phyloP scores from a whole-genome alignment of 768 basidiomycete genomes.

The Amanita molliuscula region DNA sequence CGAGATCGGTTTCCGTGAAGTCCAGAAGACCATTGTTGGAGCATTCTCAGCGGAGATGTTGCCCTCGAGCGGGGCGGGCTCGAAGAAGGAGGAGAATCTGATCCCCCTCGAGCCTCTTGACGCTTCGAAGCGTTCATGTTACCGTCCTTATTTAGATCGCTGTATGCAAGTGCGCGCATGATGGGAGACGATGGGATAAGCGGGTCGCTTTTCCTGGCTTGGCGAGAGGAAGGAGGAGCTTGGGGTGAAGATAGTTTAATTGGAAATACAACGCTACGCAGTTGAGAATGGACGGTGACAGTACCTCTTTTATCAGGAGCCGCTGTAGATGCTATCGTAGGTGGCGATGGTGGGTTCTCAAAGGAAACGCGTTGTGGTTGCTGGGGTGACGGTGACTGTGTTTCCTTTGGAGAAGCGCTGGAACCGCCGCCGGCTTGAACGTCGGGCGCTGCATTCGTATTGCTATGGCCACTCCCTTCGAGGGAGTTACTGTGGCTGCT shows the following conservation, averaged over 20 bases:
- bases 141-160: constrained; percentile 13
- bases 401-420: constrained; percentile 3
- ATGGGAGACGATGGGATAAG: constrained; percentile 24
- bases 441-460: neutral
- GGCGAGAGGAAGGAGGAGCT: constrained; percentile 19
- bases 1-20: constrained; percentile 28
- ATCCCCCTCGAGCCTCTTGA: constrained; percentile 2
- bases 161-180: constrained; percentile 16
- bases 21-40: constrained; percentile 41
- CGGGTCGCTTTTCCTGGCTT: constrained; percentile 24
- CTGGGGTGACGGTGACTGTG: neutral
- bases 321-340: constrained; percentile 19
- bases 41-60: constrained; percentile 48
- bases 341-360: constrained; percentile 6
- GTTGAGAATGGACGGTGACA: constrained; percentile 4
- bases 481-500: neutral
- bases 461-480: constrained; percentile 2
- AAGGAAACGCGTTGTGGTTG: constrained; percentile 14
- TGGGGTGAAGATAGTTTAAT: neutral
- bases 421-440: constrained; percentile 3
- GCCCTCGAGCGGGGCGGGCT: constrained; percentile 38
- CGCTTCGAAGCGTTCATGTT: constrained; percentile 14
- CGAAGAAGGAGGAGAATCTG: constrained; percentile 24
- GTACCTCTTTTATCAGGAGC: constrained; percentile 26
- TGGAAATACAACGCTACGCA: neutral